Evolutionary conservation across 163 green algal species (phyloP), one percentile per base, ranked within the genome.

Genomic region (Chlorella variabilis): DNA sequence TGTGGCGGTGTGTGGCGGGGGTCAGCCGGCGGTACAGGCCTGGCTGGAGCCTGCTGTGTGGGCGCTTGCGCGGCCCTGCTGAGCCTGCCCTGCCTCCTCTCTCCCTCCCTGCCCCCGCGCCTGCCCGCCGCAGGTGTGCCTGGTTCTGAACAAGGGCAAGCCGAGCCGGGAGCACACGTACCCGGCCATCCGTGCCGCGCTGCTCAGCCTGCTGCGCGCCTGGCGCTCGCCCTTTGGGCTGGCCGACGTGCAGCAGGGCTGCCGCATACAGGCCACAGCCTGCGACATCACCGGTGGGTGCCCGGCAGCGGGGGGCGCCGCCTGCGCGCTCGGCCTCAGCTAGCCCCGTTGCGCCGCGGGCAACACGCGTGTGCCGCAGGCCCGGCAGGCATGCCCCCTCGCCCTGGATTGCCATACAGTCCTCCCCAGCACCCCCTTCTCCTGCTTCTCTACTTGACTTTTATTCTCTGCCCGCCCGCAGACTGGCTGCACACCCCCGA

Each of bases 91-190:
- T 18, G 34, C 34, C 15, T 7, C 33, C 66, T 34, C 34, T 17
- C 13, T 34, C 11, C 66, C 33, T 27, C n/a, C 38, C 29, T 33
- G 38, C 20, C 27, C 34, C 13, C 62, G 4, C 66, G 38, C 29
- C 18, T 18, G 3, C 29, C 4, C 69, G 17, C n/a, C n/a, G 17
- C 78, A 78, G 59, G 73, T 88, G 3, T 63, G 71, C 70, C 83
- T 89, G 75, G 79, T 85, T 31, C 48, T 90, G 15, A 86, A 90
- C 70, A 86, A 90, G 84, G 88, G 88, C 66, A 92, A 92, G 82
- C 69, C 78, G n/a, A 82, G 81, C 67, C 42, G 81, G 29, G 88
- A 92, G 58, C 86, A 90, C 61, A 83, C 86, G 36, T 91, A 91
- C 75, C 87, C 87, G 31, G 78, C 81, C 33, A 88, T 92, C 63